Conservation (phyloP, 257 asterid genomes). For the Lycium ferocissimum region DNA sequence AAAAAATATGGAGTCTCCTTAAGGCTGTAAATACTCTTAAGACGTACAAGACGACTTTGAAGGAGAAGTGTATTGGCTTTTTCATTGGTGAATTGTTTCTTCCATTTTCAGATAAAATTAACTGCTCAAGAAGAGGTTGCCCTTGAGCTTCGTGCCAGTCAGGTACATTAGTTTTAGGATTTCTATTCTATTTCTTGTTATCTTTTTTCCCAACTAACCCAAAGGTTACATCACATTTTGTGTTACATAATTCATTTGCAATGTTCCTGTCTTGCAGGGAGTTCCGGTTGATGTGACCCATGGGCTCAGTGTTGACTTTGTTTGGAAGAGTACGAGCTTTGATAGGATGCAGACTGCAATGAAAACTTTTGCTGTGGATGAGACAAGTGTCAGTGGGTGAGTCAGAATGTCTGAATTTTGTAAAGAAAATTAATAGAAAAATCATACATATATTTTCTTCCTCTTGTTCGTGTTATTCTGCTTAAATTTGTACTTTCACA, state of each 20-base stretch:
- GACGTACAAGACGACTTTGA: not conserved
- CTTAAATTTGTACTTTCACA: not conserved
- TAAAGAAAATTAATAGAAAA: not conserved
- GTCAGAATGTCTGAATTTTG: conserved; percentile 39
- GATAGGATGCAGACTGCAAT: conserved; percentile 99
- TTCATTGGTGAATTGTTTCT: conserved; percentile 10
- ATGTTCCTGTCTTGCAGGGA: conserved; percentile 61
- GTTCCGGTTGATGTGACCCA: conserved; percentile 90
- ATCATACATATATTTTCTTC: not conserved
- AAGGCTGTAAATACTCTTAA: not conserved
- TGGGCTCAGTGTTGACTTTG: conserved; percentile 97
- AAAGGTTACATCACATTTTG: not conserved
- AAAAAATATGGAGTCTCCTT: not conserved
- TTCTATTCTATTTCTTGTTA: not conserved
- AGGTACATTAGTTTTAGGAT: conserved; percentile 50
- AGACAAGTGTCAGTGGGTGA: conserved; percentile 99
- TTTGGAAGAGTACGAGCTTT: conserved; percentile 99
- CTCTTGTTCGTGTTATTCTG: conserved; percentile 13
- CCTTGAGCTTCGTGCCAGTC: conserved; percentile 96
- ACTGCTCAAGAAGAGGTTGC: conserved; percentile 99
- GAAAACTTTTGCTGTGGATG: conserved; percentile 99
- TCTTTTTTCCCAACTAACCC: no score
- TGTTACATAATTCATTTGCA: conserved; percentile 28
- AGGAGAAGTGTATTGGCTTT: not conserved
- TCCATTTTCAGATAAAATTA: conserved; percentile 71